A percentile compares a stretch with the other conserved stretches of the same genome.
Conservation (phyloP, 768 basidiomycete species). For the Ephemerocybe angulata region DNA sequence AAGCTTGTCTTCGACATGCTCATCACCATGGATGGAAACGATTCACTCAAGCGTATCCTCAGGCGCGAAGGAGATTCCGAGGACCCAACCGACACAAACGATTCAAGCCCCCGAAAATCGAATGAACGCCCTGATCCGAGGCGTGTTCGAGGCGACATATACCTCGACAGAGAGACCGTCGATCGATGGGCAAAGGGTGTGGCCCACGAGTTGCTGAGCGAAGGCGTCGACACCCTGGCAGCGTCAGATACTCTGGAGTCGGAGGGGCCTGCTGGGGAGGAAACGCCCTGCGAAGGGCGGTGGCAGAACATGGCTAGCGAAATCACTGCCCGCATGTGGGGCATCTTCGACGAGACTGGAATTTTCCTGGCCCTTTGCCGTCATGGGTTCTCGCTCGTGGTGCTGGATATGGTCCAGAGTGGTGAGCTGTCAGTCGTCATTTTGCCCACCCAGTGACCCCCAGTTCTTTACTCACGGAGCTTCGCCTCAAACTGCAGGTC, state of each 20-base stretch:
- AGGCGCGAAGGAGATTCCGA: not conserved
- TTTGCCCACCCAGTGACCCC: not conserved
- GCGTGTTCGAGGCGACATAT: too few relatives aligned
- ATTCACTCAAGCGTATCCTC: conserved; percentile 22
- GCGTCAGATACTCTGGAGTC: not conserved
- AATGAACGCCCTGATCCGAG: too few relatives aligned
- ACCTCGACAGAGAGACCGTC: too few relatives aligned
- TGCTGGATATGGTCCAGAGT: conserved; percentile 22
- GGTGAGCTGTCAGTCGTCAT: not conserved
- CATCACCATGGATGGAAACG: conserved; percentile 27
- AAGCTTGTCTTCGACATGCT: conserved; percentile 16
- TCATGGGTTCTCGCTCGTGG: conserved; percentile 23
- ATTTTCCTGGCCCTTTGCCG: conserved; percentile 25
- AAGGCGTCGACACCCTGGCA: too few relatives aligned
- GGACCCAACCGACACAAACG: not conserved
- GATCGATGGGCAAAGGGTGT: too few relatives aligned
- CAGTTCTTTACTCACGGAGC: too few relatives aligned
- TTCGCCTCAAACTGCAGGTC: conserved; percentile 13
- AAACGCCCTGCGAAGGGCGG: not conserved
- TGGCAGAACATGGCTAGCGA: conserved; percentile 18
- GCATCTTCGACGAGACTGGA: conserved; percentile 29
- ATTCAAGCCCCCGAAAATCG: not conserved
- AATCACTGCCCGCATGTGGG: conserved; percentile 20
- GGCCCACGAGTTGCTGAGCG: too few relatives aligned
- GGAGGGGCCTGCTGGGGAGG: not conserved